Evolutionary conservation across 2,329 filamentous ascomycete genomes (phyloP).

Genomic region (Fusarium sterilihyphosum): DNA sequence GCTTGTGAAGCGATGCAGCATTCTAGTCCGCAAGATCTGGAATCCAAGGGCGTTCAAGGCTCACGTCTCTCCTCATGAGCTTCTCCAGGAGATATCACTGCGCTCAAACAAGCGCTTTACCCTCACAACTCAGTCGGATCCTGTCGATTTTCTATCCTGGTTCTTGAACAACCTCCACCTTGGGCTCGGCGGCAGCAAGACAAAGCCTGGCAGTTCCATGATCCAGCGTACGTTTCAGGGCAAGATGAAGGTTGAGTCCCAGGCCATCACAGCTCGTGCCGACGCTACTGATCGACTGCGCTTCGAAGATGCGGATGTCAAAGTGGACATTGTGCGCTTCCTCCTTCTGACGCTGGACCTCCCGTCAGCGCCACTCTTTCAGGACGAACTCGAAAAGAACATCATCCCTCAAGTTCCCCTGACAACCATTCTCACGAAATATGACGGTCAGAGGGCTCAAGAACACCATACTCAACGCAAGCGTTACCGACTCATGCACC

Average conservation of each 20-base stretch:
- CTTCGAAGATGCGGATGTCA: conserved; percentile 89
- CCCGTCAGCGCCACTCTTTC: conserved; percentile 91
- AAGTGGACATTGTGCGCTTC: conserved; percentile 81
- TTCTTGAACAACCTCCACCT: conserved; percentile 96
- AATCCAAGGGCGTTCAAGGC: conserved; percentile 96
- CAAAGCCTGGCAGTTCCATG: conserved; percentile 84
- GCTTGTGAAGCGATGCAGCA: conserved; percentile 87
- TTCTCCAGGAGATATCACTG: conserved; percentile 92
- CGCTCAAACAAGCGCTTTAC: conserved; percentile 93
- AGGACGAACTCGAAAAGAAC: conserved; percentile 92
- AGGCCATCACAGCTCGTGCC: conserved; percentile 90
- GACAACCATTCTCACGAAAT: conserved; percentile 85
- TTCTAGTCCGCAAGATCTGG: conserved; percentile 96
- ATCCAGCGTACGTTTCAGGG: conserved; percentile 95
- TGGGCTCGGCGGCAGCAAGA: conserved; percentile 87
- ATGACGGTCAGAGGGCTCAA: conserved; percentile 87
- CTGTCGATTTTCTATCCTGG: conserved; percentile 96
- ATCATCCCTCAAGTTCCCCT: conserved; percentile 95
- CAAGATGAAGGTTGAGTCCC: conserved; percentile 88
- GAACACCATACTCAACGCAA: conserved; percentile 90
- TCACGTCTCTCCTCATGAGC: conserved; percentile 96
- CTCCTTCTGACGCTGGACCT: conserved; percentile 94
- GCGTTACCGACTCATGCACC: conserved; percentile 88
- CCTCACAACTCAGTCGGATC: conserved; percentile 89
- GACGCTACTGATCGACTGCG: conserved; percentile 87